Evolutionary conservation across 306 rosid genomes (phyloP), one percentile per base, ranked within the genome.

Genomic region (Cajanus cajan): DNA sequence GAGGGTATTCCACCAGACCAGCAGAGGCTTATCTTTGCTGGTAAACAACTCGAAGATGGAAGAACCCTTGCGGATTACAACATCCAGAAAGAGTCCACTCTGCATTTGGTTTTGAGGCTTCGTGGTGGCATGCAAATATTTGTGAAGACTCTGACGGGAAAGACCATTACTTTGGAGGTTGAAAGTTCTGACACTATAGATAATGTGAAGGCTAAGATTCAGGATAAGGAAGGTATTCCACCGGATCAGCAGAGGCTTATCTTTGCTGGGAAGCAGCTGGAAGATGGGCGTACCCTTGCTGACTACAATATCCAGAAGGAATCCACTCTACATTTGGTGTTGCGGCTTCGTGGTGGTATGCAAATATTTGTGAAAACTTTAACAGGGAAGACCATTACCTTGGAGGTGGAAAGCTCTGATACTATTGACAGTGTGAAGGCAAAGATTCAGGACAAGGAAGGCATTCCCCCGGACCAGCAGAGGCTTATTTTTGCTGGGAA

Each of bases 251-350:
- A 58, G 18, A 24, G 65, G 10, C 65, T 58, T 58, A 58, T 58
- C 2, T 58, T 58, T 58, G 65, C 65, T 25, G 65, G 65, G 39
- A 58, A 58, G 65, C 65, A 58, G 39, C 65, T 58, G 37, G 65
- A 58, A 13, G 65, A 58, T 25, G 65, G 65, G 8, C 65, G 65
- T 12, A 58, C 65, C 9, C 65, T 58, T 25, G 65, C 65, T 58
- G 65, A 58, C 25, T 58, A 58, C 6, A 58, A 58, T 58, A 58
- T 58, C 9, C 65, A 58, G 65, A 58, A 58, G 65, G 65, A 58
- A 25, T 58, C 65, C 18, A 58, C 65, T 13, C 39, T 58, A 16
- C 65, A 58, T 4, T 25, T 58, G 37, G 65, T 55, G 7, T 55
- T 55, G 36, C 4, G 63, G 15, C 63, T 55, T 1, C 63, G 63